These are phyloP conservation scores for Chamaenerion angustifolium DNA, from an alignment of 345 rosid genomes.

Conservation along the genomic window DNA sequence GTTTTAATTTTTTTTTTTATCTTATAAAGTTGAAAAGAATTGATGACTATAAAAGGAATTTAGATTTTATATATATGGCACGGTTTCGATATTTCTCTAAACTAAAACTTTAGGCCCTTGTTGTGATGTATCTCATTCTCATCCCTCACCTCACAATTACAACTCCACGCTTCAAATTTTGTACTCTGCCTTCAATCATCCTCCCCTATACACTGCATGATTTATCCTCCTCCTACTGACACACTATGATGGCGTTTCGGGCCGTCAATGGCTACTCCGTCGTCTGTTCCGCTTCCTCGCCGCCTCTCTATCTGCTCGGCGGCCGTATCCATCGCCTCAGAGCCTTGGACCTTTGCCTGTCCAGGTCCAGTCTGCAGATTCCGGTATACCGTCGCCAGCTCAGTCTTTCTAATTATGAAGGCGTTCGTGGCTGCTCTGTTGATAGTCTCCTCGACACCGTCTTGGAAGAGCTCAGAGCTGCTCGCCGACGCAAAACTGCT, in stretches of 20 bases:
- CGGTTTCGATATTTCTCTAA: too few relatives aligned
- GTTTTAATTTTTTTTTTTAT: too few relatives aligned
- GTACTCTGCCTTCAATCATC: neutral
- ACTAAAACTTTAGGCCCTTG: too few relatives aligned
- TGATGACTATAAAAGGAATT: too few relatives aligned
- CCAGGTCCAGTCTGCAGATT: conserved; percentile 25
- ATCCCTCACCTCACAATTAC: conserved; percentile 2
- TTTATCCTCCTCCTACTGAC: neutral
- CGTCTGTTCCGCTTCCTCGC: conserved; percentile 7
- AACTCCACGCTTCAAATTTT: neutral
- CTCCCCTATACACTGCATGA: conserved; percentile 2
- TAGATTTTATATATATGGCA: too few relatives aligned
- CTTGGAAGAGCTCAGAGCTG: conserved; percentile 43
- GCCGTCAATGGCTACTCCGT: conserved; percentile 25
- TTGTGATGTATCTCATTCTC: neutral
- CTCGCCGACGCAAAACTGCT: conserved; percentile 30
- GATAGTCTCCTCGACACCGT: conserved; percentile 55
- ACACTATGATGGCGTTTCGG: conserved; percentile 34
- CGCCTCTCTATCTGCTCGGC: conserved; percentile 3
- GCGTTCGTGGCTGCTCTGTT: conserved; percentile 28
- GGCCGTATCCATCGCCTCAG: conserved; percentile 6
- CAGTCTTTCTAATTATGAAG: conserved; percentile 10
- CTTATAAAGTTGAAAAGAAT: too few relatives aligned
- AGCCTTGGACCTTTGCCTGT: conserved; percentile 20
- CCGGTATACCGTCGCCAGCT: conserved; percentile 14